These are phyloP conservation scores for Geotrichum reessii DNA, from an alignment of 1,139 yeast species.

Conservation along the genomic window DNA sequence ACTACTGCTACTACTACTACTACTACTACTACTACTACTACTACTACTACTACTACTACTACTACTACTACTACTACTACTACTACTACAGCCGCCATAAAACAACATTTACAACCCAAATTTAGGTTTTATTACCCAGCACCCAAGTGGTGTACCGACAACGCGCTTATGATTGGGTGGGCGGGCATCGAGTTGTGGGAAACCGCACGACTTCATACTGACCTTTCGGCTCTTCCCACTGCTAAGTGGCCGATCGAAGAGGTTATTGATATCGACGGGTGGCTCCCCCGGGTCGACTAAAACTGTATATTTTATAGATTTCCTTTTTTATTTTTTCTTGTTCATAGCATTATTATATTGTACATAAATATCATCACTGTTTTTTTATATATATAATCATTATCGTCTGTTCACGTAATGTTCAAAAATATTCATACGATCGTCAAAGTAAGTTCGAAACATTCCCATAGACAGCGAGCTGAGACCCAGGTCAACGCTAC, in stretches of 20 bases:
- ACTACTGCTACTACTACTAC: background rate
- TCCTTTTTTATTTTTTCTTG: no score
- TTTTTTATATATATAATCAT: background rate
- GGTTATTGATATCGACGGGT: conserved; percentile 18
- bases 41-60: background rate
- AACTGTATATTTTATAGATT: background rate
- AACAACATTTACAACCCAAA: background rate
- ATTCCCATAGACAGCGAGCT: conserved; percentile 21
- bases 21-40: background rate
- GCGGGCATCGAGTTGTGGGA: conserved; percentile 89
- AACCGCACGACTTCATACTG: conserved; percentile 42
- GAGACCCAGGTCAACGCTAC: background rate
- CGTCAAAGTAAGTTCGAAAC: conserved; percentile 29
- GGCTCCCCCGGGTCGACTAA: conserved; percentile 6
- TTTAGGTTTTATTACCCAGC: conserved; percentile 58
- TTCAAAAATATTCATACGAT: conserved; percentile 29
- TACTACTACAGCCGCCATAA: background rate
- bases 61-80: background rate
- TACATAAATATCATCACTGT: background rate
- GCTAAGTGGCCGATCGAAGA: conserved; percentile 63
- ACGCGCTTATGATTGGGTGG: conserved; percentile 96
- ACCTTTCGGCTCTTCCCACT: conserved; percentile 51
- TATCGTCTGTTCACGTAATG: conserved; percentile 4
- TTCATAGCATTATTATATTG: background rate
- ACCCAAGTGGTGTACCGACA: conserved; percentile 76